Evolutionary conservation across 208 protist species (phyloP), one percentile per base, ranked within the genome.

Genomic region (Acanthamoeba triangularis): DNA sequence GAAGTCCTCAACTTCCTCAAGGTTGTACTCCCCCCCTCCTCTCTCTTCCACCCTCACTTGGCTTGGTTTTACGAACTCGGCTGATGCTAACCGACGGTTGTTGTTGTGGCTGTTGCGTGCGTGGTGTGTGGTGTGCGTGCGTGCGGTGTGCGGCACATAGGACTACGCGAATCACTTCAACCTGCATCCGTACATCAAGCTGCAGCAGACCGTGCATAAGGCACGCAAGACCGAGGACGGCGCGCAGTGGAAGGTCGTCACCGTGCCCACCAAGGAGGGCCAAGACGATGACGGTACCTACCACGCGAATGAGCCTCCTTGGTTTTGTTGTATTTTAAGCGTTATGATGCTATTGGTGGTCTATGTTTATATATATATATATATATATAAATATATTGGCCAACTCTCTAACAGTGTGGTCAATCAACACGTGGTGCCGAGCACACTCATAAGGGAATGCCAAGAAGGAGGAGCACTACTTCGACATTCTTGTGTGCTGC

Each of bases 1-100:
- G 90, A 94, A 47, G 90, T 94, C 16, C 90, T 94, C 65, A 11
- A 28, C 52, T 94, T 82, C 90, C 52, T 91, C 72, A 80, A 80
- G 72, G 72, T 80, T 10, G 11, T 35, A 6, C 20, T 11, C 63
- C 25, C 63, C 28, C 13, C 63, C 25, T 28, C 3, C 3, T 63
- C 18, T 63, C 18, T 2, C 59, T 63, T 63, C n/a, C n/a, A n/a
- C n/a, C n/a, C n/a, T n/a, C n/a, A n/a, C n/a, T n/a, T n/a, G n/a
- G n/a, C n/a, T n/a, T n/a, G n/a, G n/a, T n/a, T n/a, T n/a, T n/a
- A n/a, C n/a, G n/a, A n/a, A n/a, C n/a, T n/a, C n/a, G n/a, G n/a
- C n/a, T n/a, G n/a, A n/a, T n/a, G n/a, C n/a, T n/a, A n/a, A n/a
- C n/a, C n/a, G n/a, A n/a, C n/a, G n/a, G 49, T 52, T 52, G 49